phyloP scores from a whole-genome alignment of 768 basidiomycete species.

The Naganishia vishniacii region DNA sequence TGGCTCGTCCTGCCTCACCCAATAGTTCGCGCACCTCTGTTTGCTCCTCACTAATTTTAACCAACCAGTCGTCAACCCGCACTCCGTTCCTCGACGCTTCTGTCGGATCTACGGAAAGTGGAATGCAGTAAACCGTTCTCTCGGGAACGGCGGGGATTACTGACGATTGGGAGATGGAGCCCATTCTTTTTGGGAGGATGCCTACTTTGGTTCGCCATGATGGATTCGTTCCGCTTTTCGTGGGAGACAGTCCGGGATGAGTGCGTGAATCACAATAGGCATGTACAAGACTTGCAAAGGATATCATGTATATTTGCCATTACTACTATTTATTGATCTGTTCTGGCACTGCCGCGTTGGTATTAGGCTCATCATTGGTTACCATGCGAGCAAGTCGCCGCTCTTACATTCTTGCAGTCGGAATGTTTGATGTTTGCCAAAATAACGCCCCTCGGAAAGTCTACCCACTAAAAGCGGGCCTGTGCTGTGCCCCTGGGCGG shows the following conservation, averaged over 20 bases:
- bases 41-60: slow-evolving; percentile 20
- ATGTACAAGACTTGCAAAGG: slow-evolving; percentile 15
- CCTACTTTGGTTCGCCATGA: slow-evolving; percentile 23
- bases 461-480: too few relatives aligned
- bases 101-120: not conserved
- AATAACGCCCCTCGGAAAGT: too few relatives aligned
- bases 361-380: too few relatives aligned
- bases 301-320: too few relatives aligned
- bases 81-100: not conserved
- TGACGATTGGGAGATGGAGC: slow-evolving; percentile 12
- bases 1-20: not conserved
- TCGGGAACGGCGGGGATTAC: slow-evolving; percentile 18
- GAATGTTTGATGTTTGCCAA: too few relatives aligned
- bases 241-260: slow-evolving; percentile 4
- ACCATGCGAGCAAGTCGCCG: too few relatives aligned
- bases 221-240: slow-evolving; percentile 6
- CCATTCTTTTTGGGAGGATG: slow-evolving; percentile 8
- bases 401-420: too few relatives aligned
- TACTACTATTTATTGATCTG: too few relatives aligned
- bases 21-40: not conserved
- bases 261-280: slow-evolving; percentile 22
- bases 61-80: slow-evolving; percentile 13
- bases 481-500: too few relatives aligned
- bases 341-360: too few relatives aligned
- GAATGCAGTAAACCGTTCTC: slow-evolving; percentile 11